Conservation (phyloP, 352 stramenopile species). For the Phytopythium sindhum region DNA sequence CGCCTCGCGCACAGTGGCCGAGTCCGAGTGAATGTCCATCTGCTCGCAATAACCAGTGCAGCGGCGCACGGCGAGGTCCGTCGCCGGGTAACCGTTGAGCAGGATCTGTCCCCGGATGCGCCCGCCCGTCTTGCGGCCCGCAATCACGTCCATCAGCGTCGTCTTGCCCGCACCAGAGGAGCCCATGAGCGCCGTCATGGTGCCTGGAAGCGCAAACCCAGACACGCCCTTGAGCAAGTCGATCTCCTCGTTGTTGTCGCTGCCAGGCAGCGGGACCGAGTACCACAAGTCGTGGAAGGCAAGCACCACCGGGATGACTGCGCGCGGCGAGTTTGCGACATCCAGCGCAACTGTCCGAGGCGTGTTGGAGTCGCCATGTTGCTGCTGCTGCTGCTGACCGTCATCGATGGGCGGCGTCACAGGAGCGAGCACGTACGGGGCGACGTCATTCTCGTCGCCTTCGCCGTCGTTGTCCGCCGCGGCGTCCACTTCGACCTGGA, state of each 20-base stretch:
- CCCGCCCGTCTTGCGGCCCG: constrained; percentile 88
- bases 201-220: constrained; percentile 55
- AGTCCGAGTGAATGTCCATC: constrained; percentile 90
- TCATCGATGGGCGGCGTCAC: constrained; percentile 2
- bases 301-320: constrained; percentile 29
- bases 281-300: constrained; percentile 59
- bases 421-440: not conserved
- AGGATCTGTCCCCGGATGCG: constrained; percentile 68
- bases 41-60: constrained; percentile 72
- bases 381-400: not conserved
- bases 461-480: constrained; percentile 13
- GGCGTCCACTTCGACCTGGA: constrained; percentile 28
- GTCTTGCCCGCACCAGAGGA: constrained; percentile 88
- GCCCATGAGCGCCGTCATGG: constrained; percentile 72
- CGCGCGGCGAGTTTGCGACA: not conserved
- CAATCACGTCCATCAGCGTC: constrained; percentile 94
- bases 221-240: constrained; percentile 82
- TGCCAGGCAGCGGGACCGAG: constrained; percentile 43
- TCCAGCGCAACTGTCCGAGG: constrained; percentile 1
- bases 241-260: constrained; percentile 39
- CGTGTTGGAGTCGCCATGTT: not conserved
- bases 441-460: constrained; percentile 12
- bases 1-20: constrained; percentile 85
- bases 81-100: constrained; percentile 44
- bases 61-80: constrained; percentile 42